A percentile compares a stretch with the other conserved stretches of the same genome.
Conservation (phyloP, 495 filamentous ascomycete genomes). For the Talaromyces adpressus region DNA sequence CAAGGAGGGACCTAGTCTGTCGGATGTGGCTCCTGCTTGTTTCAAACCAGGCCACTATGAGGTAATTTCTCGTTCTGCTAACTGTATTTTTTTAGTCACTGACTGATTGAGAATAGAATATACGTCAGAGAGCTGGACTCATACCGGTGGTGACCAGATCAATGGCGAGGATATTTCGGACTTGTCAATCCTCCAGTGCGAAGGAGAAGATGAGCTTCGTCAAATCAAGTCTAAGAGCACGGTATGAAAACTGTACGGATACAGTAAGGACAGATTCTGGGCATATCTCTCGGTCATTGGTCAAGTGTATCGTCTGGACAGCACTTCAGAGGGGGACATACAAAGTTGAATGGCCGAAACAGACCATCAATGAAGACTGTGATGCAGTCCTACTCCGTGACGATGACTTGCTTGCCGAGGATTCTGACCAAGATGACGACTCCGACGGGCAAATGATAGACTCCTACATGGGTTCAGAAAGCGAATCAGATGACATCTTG, state of each 20-base stretch:
- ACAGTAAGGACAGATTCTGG: not conserved
- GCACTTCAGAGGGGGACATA: constrained; percentile 4
- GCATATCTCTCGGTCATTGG: not conserved
- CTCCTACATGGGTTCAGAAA: not conserved
- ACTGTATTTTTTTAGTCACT: not conserved
- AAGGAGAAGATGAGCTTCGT: not conserved
- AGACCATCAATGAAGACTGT: not conserved
- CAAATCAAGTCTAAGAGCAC: not conserved
- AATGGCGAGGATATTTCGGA: constrained; percentile 21
- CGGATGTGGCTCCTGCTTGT: constrained; percentile 22
- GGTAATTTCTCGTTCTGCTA: constrained; percentile 13
- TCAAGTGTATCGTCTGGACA: constrained; percentile 4
- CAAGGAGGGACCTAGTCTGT: constrained; percentile 15
- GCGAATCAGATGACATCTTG: not conserved
- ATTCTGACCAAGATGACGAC: not conserved
- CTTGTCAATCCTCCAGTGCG: constrained; percentile 1
- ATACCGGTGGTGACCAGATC: constrained; percentile 30
- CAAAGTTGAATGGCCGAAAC: not conserved
- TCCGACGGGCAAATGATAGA: not conserved
- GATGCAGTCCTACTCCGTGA: not conserved
- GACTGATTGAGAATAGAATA: constrained; percentile 21
- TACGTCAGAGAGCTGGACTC: constrained; percentile 29
- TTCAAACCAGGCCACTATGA: constrained; percentile 31
- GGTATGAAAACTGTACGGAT: not conserved
- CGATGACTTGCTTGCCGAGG: not conserved